Percentiles rank a stretch among this genome's conserved stretches.
Evolutionary conservation across 2,329 filamentous ascomycete species (phyloP).

Genomic region (Fusarium virguliforme): DNA sequence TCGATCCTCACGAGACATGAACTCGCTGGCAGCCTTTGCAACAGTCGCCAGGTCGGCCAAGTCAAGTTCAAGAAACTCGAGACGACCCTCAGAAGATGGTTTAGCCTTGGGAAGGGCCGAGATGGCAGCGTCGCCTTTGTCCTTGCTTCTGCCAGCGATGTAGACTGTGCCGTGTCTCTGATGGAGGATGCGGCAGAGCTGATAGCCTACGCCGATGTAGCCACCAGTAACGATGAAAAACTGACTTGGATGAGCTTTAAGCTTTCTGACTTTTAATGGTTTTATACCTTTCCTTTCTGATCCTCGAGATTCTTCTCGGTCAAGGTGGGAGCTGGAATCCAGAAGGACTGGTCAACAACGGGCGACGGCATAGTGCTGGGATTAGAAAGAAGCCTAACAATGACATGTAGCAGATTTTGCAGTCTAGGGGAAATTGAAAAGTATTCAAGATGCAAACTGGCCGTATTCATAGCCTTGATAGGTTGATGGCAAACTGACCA

Average conservation of each 20-base stretch:
- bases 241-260: neutral
- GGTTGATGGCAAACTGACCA: neutral
- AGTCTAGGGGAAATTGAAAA: neutral
- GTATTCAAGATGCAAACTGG: neutral
- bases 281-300: slow-evolving; percentile 3
- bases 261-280: too few species aligned
- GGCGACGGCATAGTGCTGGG: neutral
- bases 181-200: slow-evolving; percentile 34
- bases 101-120: neutral
- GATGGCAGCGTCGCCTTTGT: slow-evolving; percentile 23
- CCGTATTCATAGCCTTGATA: neutral
- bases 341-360: neutral
- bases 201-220: slow-evolving; percentile 40
- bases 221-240: slow-evolving; percentile 41
- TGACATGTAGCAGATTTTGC: too few species aligned
- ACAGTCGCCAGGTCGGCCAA: slow-evolving; percentile 34
- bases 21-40: slow-evolving; percentile 22
- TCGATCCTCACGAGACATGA: slow-evolving; percentile 23
- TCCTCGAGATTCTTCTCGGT: slow-evolving; percentile 18
- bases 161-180: slow-evolving; percentile 32
- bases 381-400: too few species aligned
- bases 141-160: slow-evolving; percentile 36
- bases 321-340: neutral
- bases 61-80: slow-evolving; percentile 28
- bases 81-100: slow-evolving; percentile 4